phyloP scores from a whole-genome alignment of 148 eudicot genomes.

The Cornus suecica region DNA sequence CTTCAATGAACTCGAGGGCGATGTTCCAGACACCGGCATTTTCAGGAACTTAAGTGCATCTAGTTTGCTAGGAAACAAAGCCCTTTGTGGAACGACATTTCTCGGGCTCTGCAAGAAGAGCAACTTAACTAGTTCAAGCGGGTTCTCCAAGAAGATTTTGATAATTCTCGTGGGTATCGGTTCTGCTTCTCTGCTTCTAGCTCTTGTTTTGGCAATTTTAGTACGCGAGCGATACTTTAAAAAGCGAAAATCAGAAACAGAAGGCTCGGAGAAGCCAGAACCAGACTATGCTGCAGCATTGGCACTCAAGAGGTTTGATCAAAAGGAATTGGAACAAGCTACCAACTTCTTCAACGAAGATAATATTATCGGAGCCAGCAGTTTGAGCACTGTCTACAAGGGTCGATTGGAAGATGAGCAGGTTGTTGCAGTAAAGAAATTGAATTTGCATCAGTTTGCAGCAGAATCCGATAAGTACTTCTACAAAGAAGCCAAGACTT shows the following conservation, averaged over 20 bases:
- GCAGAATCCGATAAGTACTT: conserved; percentile 71
- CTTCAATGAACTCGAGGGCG: conserved; percentile 76
- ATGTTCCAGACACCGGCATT: conserved; percentile 51
- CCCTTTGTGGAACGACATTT: conserved; percentile 58
- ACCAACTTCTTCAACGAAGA: conserved; percentile 56
- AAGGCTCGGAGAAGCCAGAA: conserved; percentile 25
- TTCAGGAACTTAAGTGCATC: conserved; percentile 37
- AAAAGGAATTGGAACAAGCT: conserved; percentile 55
- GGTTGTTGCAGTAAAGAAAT: conserved; percentile 60
- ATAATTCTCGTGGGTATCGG: conserved; percentile 44
- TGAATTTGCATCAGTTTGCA: conserved; percentile 64
- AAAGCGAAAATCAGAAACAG: conserved; percentile 25
- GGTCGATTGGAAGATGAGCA: conserved; percentile 55
- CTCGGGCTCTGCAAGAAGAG: conserved; percentile 35
- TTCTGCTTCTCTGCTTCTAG: conserved; percentile 29
- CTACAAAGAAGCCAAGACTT: conserved; percentile 61
- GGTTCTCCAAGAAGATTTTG: conserved; percentile 33
- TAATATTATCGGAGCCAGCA: conserved; percentile 56
- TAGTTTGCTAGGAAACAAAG: conserved; percentile 61
- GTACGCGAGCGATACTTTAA: conserved; percentile 15
- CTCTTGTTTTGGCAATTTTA: conserved; percentile 24
- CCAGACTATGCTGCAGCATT: conserved; percentile 30
- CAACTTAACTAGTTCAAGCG: conserved; percentile 8
- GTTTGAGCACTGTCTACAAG: conserved; percentile 77
- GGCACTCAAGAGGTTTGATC: conserved; percentile 53